Evolutionary conservation across 495 filamentous ascomycete species (phyloP), one percentile per base, ranked within the genome.

Genomic region (Hypoxylon fragiforme): DNA sequence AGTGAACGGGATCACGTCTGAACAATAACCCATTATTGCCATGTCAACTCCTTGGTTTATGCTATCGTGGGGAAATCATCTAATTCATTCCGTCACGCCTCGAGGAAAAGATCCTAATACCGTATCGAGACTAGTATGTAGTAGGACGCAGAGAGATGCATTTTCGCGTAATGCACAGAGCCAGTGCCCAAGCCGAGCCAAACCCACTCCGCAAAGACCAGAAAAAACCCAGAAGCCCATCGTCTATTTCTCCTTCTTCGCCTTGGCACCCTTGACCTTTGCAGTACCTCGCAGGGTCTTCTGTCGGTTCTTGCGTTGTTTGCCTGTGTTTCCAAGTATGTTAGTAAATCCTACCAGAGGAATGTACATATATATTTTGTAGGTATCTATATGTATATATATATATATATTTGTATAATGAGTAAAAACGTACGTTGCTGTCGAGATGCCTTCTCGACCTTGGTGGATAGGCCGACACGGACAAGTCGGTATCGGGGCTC

Each of bases 231-330:
- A 54, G 44, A 58, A 63, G 54, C 59, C 54, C 48, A 50, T 50
- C 53, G 54, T 58, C 35, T 63, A 63, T 63, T 63, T 63, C 59
- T 85, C 82, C 79, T 87, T 87, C 73, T 87, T 84, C 81, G 91
- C 87, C 79, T 87, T 86, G 67, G 84, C 86, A 70, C 89, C 88
- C 89, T 82, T 82, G 74, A 81, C 79, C 74, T 96, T 97, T 69
- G 91, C 95, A 64, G 88, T 92, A 73, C 95, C 95, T 60, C 95
- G 90, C 74, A 95, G 87, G 74, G 92, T 91, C 90, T 97, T 97
- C 77, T 87, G 85, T 73, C 92, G 84, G 90, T 99, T 99, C 88
- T 97, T 99, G 82, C 95, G 88, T 85, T 97, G 92, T 84, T 99
- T 99, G 85, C 95, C 95, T 99, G 77, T 81, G 57, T 49, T 44